A percentile compares a stretch with the other conserved stretches of the same genome.
These are phyloP conservation scores for Aaosphaeria arxii DNA, from an alignment of 2,329 filamentous ascomycete species.

Conservation along the genomic window DNA sequence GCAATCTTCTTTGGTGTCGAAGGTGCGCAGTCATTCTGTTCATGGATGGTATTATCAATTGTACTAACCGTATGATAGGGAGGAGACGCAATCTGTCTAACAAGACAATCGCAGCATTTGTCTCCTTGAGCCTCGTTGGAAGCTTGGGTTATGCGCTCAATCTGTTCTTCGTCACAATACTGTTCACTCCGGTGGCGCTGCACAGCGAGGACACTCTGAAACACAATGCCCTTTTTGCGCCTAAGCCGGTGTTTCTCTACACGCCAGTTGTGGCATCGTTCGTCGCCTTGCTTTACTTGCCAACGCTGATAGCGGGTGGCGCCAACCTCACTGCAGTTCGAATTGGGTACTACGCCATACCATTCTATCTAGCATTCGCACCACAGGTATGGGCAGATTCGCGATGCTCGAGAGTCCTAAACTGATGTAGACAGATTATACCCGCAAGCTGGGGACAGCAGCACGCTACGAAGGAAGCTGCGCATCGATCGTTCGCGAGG, in stretches of 20 bases:
- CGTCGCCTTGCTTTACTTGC: conserved; percentile 42
- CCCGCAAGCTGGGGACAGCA: conserved; percentile 51
- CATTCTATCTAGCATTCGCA: conserved; percentile 35
- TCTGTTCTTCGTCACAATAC: conserved; percentile 59
- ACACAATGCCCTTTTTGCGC: conserved; percentile 27
- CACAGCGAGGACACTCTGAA: conserved; percentile 25
- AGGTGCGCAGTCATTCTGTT: conserved; percentile 32
- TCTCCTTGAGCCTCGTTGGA: conserved; percentile 58
- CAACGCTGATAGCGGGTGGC: conserved; percentile 18
- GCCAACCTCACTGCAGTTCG: conserved; percentile 21
- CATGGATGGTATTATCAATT: neutral
- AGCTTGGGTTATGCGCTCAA: conserved; percentile 62
- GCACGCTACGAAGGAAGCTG: conserved; percentile 38
- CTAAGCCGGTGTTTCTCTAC: conserved; percentile 10
- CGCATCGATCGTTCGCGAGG: conserved; percentile 42
- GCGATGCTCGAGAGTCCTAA: neutral
- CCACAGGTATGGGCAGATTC: conserved; percentile 19
- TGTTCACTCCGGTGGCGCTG: conserved; percentile 55
- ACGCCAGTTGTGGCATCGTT: conserved; percentile 48
- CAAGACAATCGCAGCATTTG: conserved; percentile 51
- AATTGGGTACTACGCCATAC: conserved; percentile 24
- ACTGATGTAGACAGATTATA: conserved; percentile 30
- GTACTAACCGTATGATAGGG: conserved; percentile 23
- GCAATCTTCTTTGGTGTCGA: conserved; percentile 58
- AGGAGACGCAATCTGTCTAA: conserved; percentile 55